Evolutionary conservation across 352 stramenopile species (phyloP).

Genomic region (Elongisporangium prolatum): DNA sequence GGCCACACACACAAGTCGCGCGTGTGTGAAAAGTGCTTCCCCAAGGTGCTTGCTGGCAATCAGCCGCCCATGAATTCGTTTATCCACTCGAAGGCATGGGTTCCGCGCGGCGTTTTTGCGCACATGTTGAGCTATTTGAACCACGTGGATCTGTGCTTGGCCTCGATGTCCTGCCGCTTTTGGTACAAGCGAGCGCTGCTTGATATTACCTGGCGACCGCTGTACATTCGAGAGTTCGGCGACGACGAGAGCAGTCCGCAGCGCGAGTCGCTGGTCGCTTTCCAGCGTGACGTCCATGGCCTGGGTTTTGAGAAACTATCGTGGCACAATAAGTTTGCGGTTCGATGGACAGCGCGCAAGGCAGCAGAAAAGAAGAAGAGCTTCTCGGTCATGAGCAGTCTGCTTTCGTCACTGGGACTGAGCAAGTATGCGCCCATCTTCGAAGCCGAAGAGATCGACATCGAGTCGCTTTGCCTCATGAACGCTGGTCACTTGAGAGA

Average conservation of each 20-base stretch:
- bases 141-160: conserved; percentile 79
- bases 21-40: conserved; percentile 82
- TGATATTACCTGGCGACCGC: conserved; percentile 79
- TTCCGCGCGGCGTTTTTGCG: conserved; percentile 78
- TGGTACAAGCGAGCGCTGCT: conserved; percentile 84
- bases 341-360: conserved; percentile 77
- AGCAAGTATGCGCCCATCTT: conserved; percentile 85
- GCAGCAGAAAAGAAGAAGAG: conserved; percentile 88
- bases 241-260: conserved; percentile 77
- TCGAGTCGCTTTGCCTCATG: conserved; percentile 84
- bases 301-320: conserved; percentile 83
- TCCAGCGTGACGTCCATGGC: conserved; percentile 81
- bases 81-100: conserved; percentile 84
- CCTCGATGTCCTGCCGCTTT: conserved; percentile 82
- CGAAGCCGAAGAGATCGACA: conserved; percentile 86
- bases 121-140: conserved; percentile 87
- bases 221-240: conserved; percentile 83
- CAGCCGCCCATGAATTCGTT: conserved; percentile 80
- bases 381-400: conserved; percentile 81
- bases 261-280: conserved; percentile 78
- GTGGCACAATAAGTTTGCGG: conserved; percentile 82
- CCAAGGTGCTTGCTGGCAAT: conserved; percentile 72
- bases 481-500: conserved; percentile 81
- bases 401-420: conserved; percentile 69
- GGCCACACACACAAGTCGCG: conserved; percentile 84